phyloP scores from a whole-genome alignment of 2,329 filamentous ascomycete species.

The Aspergillus sp. region DNA sequence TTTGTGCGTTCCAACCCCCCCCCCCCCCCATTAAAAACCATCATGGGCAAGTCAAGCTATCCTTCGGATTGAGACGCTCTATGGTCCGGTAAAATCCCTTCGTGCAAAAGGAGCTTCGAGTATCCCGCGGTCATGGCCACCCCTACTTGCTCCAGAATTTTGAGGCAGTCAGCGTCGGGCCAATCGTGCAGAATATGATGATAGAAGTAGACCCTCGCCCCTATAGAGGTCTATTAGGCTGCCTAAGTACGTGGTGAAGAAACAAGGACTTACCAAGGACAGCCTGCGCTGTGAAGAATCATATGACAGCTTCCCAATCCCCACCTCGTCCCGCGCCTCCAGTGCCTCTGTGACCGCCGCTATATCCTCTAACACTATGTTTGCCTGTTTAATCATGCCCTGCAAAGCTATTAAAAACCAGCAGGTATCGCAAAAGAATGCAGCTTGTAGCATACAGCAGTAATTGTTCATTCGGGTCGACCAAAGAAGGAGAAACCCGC shows the following conservation, averaged over 20 bases:
- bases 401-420: too few relatives aligned
- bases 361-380: too few relatives aligned
- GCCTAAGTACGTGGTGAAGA: not conserved
- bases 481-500: too few relatives aligned
- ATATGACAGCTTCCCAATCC: too few relatives aligned
- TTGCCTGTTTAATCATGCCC: too few relatives aligned
- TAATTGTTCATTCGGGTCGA: too few relatives aligned
- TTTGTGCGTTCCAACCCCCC: slow-evolving; percentile 6
- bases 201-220: not conserved
- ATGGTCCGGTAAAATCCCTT: not conserved
- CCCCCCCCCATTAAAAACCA: slow-evolving; percentile 4
- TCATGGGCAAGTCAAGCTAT: not conserved
- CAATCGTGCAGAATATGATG: slow-evolving; percentile 1
- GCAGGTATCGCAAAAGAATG: too few relatives aligned
- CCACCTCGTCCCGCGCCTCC: too few relatives aligned
- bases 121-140: slow-evolving; percentile 4
- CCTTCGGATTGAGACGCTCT: slow-evolving; percentile 2
- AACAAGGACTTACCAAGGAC: not conserved
- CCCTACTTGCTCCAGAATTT: not conserved
- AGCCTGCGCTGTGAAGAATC: too few relatives aligned
- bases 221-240: too few relatives aligned
- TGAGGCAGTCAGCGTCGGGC: not conserved
- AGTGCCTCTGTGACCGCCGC: too few relatives aligned
- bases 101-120: slow-evolving; percentile 5
- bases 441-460: too few relatives aligned